Evolutionary conservation across 179 eudicot species (phyloP), one percentile per base, ranked within the genome.

Genomic region (Patellifolia procumbens): DNA sequence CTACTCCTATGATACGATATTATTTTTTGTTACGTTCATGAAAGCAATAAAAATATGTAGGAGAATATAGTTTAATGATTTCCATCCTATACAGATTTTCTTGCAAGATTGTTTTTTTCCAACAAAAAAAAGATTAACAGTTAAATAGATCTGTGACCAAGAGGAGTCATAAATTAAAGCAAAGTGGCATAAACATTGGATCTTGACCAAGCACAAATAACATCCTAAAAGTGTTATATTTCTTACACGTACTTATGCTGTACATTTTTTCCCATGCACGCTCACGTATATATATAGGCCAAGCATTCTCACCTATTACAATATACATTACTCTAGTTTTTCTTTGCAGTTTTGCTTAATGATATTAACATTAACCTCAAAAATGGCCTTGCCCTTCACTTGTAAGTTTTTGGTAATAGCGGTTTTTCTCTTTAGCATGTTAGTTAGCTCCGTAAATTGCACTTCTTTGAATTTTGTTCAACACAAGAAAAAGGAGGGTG

Each of bases 161-260:
- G 2, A 49, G 3, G 15, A 49, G 8, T 17, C 4, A n/a, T 17
- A 70, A 24, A 45, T 3, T 0, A 28, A 69, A 17, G 19, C 37
- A 5, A 48, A 48, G 22, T 48, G 9, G 42, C 77, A 62, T 62
- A 74, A 48, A 49, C n/a, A 20, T 65, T 15, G 70, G 78, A 75
- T 75, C 73, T 74, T 75, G 63, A 65, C 64, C 26, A n/a, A 75
- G 48, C 32, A 66, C 51, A 65, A 22, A 56, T 35, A 16, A 63
- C 68, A 43, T n/a, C 43, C 26, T 55, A 10, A 22, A 52, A 22
- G 3, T n/a, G 20, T 46, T 65, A 7, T 3, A n/a, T 26, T 45
- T 28, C 17, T 22, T 66, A 66, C 70, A 66, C 70, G 70, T 55
- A 53, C 71, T 17, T 11, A 13, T 34, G 29, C 60, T 51, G n/a